phyloP scores from a whole-genome alignment of 2,329 filamentous ascomycete species.

The Tolypocladium pustulatum region DNA sequence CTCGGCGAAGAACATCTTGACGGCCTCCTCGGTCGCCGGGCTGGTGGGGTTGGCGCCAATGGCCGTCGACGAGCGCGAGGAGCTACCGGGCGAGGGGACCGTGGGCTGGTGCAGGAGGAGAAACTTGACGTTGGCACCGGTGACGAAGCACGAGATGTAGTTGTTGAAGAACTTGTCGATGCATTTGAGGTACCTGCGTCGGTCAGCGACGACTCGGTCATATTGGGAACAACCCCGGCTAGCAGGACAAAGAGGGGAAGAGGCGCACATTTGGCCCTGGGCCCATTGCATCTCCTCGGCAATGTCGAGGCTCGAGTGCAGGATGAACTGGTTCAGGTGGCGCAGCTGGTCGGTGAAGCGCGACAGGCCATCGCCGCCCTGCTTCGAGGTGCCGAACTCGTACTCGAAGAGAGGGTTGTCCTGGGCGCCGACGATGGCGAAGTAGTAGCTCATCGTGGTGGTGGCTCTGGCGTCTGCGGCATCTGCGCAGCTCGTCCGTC shows the following conservation, averaged over 20 bases:
- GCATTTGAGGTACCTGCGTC: constrained; percentile 78
- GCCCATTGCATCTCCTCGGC: constrained; percentile 96
- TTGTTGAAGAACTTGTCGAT: constrained; percentile 96
- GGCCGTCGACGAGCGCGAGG: constrained; percentile 51
- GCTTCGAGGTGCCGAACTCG: constrained; percentile 94
- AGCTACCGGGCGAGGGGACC: constrained; percentile 26
- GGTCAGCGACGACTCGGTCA: not conserved
- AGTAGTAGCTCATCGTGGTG: constrained; percentile 87
- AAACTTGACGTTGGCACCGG: constrained; percentile 85
- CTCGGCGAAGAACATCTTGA: constrained; percentile 88
- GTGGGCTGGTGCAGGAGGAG: constrained; percentile 82
- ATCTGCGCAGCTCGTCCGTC: not conserved
- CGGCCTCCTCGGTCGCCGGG: constrained; percentile 87
- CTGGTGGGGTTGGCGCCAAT: constrained; percentile 77
- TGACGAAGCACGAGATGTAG: constrained; percentile 91
- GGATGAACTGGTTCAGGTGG: constrained; percentile 95
- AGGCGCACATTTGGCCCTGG: constrained; percentile 63
- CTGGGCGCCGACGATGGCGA: constrained; percentile 88
- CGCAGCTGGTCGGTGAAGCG: constrained; percentile 81
- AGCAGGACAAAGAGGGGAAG: not conserved
- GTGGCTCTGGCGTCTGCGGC: not conserved
- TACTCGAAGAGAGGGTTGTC: constrained; percentile 96
- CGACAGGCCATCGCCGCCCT: constrained; percentile 84
- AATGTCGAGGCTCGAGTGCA: constrained; percentile 87
- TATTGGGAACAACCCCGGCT: no score